Evolutionary conservation across 1,139 yeast genomes (phyloP).

Genomic region (Debaryomyces udenii): DNA sequence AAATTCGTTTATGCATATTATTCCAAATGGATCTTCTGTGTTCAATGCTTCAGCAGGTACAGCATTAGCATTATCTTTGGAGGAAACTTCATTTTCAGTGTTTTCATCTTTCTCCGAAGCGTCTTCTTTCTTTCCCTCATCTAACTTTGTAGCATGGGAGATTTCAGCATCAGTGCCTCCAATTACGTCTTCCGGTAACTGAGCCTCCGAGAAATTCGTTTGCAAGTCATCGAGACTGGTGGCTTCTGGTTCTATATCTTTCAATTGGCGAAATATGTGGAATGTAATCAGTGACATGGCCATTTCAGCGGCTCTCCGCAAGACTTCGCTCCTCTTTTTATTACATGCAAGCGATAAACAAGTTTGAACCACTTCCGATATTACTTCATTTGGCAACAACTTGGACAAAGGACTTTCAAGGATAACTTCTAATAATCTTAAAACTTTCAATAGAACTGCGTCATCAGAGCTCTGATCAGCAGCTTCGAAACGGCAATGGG

Average conservation of each 20-base stretch:
- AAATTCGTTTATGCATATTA: conserved; percentile 67
- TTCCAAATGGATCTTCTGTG: conserved; percentile 57
- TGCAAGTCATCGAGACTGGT: conserved; percentile 32
- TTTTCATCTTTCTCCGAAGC: conserved; percentile 11
- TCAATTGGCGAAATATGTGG: conserved; percentile 65
- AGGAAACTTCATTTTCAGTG: conserved; percentile 11
- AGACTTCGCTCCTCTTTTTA: conserved; percentile 85
- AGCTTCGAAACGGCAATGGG: conserved; percentile 95
- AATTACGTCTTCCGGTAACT: conserved; percentile 44
- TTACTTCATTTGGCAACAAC: conserved; percentile 74
- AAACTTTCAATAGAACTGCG: conserved; percentile 81
- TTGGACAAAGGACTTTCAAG: conserved; percentile 67
- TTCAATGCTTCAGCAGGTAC: conserved; percentile 1
- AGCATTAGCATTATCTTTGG: not conserved
- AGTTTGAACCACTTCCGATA: conserved; percentile 89
- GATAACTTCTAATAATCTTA: conserved; percentile 71
- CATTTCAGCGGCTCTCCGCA: conserved; percentile 88
- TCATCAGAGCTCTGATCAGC: conserved; percentile 94
- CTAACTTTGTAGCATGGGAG: not conserved
- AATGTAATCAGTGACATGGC: conserved; percentile 74
- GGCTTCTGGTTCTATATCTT: conserved; percentile 56
- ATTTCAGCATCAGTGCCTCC: conserved; percentile 36
- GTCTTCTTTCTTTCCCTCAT: conserved; percentile 7
- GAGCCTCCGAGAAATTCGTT: conserved; percentile 37
- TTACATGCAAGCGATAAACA: conserved; percentile 92